A percentile compares a stretch with the other conserved stretches of the same genome.
These are phyloP conservation scores for Glycine soja DNA, from an alignment of 306 rosid genomes.

Conservation along the genomic window DNA sequence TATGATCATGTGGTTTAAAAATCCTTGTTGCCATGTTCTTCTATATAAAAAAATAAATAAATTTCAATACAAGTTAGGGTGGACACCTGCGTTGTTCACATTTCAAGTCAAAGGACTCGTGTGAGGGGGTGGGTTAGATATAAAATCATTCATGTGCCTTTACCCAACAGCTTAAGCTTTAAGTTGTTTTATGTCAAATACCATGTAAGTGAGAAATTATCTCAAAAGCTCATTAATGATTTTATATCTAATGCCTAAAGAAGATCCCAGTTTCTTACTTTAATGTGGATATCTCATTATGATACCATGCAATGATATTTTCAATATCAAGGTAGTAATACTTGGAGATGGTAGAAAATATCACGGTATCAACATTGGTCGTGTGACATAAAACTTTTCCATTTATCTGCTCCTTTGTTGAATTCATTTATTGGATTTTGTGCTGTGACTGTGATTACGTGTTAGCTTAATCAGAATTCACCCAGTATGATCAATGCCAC, in stretches of 20 bases:
- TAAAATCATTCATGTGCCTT: background rate
- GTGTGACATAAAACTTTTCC: slow-evolving; percentile 21
- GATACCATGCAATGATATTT: slow-evolving; percentile 19
- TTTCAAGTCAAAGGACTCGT: no score
- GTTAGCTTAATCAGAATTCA: slow-evolving; percentile 16
- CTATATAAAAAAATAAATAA: no score
- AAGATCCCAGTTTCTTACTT: background rate
- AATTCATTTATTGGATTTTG: slow-evolving; percentile 13
- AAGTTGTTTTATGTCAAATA: no score
- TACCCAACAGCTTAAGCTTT: background rate
- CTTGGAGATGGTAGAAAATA: slow-evolving; percentile 20
- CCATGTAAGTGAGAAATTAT: no score
- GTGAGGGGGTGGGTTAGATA: no score
- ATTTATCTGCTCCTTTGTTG: background rate
- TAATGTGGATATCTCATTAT: background rate
- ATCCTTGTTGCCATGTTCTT: no score
- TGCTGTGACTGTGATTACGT: background rate
- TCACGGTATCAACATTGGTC: background rate
- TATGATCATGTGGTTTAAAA: no score
- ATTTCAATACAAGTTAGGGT: no score
- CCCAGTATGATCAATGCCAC: slow-evolving; percentile 2
- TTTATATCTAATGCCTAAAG: background rate
- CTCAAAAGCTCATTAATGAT: no score
- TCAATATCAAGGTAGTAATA: slow-evolving; percentile 22
- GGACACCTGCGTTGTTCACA: no score